Evolutionary conservation across 345 rosid genomes (phyloP).

Genomic region (Acer yangbiense): DNA sequence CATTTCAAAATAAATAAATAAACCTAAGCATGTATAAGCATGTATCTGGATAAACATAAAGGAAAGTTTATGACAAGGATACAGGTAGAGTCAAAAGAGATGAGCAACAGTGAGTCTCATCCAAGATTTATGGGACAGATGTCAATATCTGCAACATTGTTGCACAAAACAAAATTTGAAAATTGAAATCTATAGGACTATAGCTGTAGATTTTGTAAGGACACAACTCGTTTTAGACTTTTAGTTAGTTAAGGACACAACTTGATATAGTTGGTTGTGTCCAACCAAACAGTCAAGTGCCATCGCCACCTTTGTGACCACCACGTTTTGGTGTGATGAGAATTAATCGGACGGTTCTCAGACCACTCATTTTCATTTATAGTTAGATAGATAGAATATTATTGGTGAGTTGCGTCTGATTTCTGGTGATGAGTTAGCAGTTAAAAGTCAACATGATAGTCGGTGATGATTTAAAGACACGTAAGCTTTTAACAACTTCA

Average conservation of each 20-base stretch:
- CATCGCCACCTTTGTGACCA: no score
- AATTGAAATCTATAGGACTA: no score
- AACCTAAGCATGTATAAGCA: no score
- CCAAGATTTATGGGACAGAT: neutral
- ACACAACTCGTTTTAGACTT: neutral
- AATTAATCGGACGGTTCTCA: neutral
- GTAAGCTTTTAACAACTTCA: neutral
- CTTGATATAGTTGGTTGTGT: no score
- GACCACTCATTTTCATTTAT: no score
- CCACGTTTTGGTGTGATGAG: conserved; percentile 2
- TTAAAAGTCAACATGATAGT: neutral
- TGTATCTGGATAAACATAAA: no score
- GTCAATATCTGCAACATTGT: neutral
- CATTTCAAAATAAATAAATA: no score
- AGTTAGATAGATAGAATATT: no score
- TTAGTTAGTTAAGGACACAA: neutral
- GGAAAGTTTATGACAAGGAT: neutral
- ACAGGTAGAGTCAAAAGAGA: neutral
- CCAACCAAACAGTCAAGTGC: neutral
- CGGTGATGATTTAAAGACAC: conserved; percentile 15
- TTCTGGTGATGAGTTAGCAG: neutral
- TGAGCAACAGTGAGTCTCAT: neutral
- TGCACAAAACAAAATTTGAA: no score
- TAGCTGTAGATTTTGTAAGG: neutral
- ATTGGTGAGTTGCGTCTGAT: no score